phyloP scores from a whole-genome alignment of 2,329 filamentous ascomycete genomes.

The Verticillium klebahnii region DNA sequence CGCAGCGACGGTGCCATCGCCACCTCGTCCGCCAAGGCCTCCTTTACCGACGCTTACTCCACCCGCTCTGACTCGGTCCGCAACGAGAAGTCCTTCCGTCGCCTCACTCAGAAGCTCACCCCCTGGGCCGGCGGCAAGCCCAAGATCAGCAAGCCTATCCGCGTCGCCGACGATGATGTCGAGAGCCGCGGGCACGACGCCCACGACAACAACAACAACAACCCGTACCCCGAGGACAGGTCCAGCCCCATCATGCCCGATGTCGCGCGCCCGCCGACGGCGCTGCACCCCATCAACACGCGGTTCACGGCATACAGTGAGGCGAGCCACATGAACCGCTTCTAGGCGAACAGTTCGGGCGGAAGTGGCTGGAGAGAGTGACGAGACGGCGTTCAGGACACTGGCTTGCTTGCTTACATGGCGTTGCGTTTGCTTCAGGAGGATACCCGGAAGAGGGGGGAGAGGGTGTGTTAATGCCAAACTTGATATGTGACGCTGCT shows the following conservation, averaged over 20 bases:
- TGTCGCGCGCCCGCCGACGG: conserved; percentile 51
- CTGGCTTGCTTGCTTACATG: background rate
- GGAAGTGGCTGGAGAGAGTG: background rate
- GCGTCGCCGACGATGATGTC: conserved; percentile 15
- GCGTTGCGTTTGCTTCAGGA: background rate
- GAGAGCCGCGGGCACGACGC: conserved; percentile 10
- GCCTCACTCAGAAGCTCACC: conserved; percentile 22
- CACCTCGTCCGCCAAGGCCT: conserved; percentile 28
- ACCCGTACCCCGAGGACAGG: conserved; percentile 26
- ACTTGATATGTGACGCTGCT: background rate
- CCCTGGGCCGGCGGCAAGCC: conserved; percentile 25
- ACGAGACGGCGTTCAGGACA: background rate
- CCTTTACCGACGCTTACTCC: conserved; percentile 32
- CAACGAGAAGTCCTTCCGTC: conserved; percentile 35
- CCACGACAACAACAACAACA: conserved; percentile 11
- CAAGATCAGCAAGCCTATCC: conserved; percentile 41
- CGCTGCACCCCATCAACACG: conserved; percentile 49
- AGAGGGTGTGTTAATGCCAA: background rate
- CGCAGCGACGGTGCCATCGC: conserved; percentile 73
- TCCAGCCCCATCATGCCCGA: conserved; percentile 52
- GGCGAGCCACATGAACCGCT: conserved; percentile 43
- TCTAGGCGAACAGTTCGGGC: conserved; percentile 21
- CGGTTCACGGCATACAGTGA: conserved; percentile 40
- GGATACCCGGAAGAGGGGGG: background rate
- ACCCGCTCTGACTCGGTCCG: conserved; percentile 33